Percentiles rank a stretch among this genome's conserved stretches.
phyloP scores from a whole-genome alignment of 306 rosid species.

The Gillenia trifoliata region DNA sequence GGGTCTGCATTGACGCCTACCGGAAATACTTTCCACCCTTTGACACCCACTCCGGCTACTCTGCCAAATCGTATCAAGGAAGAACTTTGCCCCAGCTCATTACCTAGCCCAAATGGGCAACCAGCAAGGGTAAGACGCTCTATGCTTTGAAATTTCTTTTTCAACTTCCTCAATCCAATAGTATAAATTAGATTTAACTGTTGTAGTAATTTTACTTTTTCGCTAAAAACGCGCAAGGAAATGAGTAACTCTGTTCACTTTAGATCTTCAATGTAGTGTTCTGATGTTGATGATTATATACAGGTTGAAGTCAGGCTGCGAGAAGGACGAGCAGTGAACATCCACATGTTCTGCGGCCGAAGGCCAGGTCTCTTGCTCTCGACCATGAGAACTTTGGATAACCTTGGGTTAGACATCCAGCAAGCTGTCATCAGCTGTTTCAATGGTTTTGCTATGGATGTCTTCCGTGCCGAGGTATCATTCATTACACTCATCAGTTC shows the following conservation, averaged over 20 bases:
- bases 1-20: constrained; percentile 63
- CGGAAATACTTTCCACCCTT: constrained; percentile 57
- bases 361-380: constrained; percentile 91
- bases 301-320: constrained; percentile 85
- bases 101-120: constrained; percentile 75
- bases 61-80: constrained; percentile 86
- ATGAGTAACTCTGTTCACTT: neutral
- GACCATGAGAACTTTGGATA: constrained; percentile 83
- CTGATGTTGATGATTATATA: neutral
- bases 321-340: constrained; percentile 93
- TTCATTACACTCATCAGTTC: neutral
- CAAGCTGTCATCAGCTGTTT: constrained; percentile 98
- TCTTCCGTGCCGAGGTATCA: constrained; percentile 89
- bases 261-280: neutral
- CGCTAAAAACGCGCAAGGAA: too few relatives aligned
- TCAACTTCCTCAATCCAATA: neutral
- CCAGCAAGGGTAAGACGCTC: constrained; percentile 62
- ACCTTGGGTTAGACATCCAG: constrained; percentile 89
- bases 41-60: constrained; percentile 73
- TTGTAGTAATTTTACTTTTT: neutral
- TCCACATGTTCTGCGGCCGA: constrained; percentile 94
- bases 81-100: constrained; percentile 69
- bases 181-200: neutral
- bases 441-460: constrained; percentile 93
- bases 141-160: neutral